Conservation (phyloP, 805 yeast genomes). For the Teunomyces lycoperdinae region DNA sequence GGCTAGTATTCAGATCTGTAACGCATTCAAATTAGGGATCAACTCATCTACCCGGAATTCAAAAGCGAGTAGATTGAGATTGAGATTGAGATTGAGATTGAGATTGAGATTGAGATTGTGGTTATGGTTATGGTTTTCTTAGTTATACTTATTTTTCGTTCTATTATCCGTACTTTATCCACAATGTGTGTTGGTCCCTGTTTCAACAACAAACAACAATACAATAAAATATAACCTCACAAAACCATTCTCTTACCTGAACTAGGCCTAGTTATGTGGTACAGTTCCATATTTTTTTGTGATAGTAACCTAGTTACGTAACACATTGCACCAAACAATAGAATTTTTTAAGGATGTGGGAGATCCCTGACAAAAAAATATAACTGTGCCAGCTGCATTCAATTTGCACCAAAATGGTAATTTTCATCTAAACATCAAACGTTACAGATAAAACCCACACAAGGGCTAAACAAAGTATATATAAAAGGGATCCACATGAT, state of each 20-base stretch:
- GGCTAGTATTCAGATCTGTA: no score
- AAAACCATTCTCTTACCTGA: background rate
- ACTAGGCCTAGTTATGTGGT: background rate
- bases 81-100: no score
- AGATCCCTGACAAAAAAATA: background rate
- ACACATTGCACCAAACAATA: background rate
- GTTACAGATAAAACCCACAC: conserved; percentile 1
- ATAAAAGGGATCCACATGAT: background rate
- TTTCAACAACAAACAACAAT: background rate
- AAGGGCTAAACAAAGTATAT: background rate
- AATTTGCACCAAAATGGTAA: conserved; percentile 1
- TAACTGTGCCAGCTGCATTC: background rate
- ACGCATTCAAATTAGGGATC: no score
- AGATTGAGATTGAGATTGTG: no score
- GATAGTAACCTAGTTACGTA: background rate
- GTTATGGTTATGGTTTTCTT: no score
- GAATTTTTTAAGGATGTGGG: background rate
- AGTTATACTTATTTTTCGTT: background rate
- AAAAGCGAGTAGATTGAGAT: no score
- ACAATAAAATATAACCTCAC: background rate
- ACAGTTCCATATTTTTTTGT: background rate
- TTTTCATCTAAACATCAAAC: background rate
- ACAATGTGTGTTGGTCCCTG: background rate
- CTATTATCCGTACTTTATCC: background rate
- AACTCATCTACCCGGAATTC: no score